Base-by-base conservation (phyloP, 495 filamentous ascomycete genomes). In the Lepraria neglecta region DNA sequence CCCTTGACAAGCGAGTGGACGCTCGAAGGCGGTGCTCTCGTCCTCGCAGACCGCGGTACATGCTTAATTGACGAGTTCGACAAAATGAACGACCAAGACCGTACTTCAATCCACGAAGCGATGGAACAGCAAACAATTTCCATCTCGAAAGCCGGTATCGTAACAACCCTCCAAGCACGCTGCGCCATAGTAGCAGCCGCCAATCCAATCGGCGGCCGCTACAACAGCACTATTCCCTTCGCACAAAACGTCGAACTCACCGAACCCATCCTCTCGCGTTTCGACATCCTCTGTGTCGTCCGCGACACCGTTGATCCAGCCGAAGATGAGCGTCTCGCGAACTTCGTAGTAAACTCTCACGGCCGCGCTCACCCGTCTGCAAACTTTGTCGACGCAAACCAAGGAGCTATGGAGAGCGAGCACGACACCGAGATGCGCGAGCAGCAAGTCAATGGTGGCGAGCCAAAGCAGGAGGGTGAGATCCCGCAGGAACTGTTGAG, bases 61-160 rank as follows among this genome's bases (percentile, higher is more conserved):
- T 99, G 95, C 70, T 79, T 99, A 35, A 99, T 99, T 67, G 95
- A 99, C 72, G 95, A 99, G 73, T 99, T 99, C 73, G 95, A 99
- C 82, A 99, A 99, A 80, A 99, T 99, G 95, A 99, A 99, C 75
- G 95, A 99, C 71, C 91, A 97, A 68, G 95, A 99, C 72, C 80
- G 94, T 47, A 99, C 95, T 1, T 95, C 89, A 27, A 99, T 99
- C 71, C 95, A 99, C 80, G 95, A 99, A 79, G 95, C 95, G 61
- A 99, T 99, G 95, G 95, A 99, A 73, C 95, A 99, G 74, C 95
- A 99, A 72, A 97, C 95, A n/a, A 99, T 99, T 66, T 99, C 95
- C 57, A 97, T 99, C 73, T 96, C 91, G 61, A 99, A 99, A 73
- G 95, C 95, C 7, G 95, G 95, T 71, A 99, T 99, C 61, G 95